These are phyloP conservation scores for Trematosphaeria pertusa DNA, from an alignment of 2,329 filamentous ascomycete species.

Conservation along the genomic window DNA sequence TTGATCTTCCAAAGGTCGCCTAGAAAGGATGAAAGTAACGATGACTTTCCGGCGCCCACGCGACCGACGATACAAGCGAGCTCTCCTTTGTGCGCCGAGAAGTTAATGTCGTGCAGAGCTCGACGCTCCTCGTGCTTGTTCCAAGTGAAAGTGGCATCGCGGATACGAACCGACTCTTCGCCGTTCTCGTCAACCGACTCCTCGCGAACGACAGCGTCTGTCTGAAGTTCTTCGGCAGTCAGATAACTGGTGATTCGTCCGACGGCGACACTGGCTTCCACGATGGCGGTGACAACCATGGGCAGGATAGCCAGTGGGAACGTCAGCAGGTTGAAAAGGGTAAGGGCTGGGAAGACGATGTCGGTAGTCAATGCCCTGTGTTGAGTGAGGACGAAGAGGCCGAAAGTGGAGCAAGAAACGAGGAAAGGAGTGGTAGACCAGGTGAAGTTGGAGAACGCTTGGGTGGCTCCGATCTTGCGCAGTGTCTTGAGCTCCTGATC, in stretches of 20 bases:
- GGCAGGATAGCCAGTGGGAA: slow-evolving; percentile 94
- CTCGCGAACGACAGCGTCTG: slow-evolving; percentile 76
- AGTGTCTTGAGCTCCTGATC: slow-evolving; percentile 94
- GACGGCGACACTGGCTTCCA: slow-evolving; percentile 94
- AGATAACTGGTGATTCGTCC: slow-evolving; percentile 85
- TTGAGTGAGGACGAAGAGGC: slow-evolving; percentile 87
- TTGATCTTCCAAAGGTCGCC: slow-evolving; percentile 91
- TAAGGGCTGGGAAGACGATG: slow-evolving; percentile 91
- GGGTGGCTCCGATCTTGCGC: slow-evolving; percentile 92
- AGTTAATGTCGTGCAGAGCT: slow-evolving; percentile 82
- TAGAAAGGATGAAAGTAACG: slow-evolving; percentile 84
- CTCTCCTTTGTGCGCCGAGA: slow-evolving; percentile 89
- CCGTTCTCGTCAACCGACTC: slow-evolving; percentile 76
- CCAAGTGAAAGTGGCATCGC: slow-evolving; percentile 92
- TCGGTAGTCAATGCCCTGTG: slow-evolving; percentile 85
- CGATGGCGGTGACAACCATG: slow-evolving; percentile 97
- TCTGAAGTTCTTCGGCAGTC: slow-evolving; percentile 85
- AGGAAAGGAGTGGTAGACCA: slow-evolving; percentile 98
- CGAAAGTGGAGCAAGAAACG: slow-evolving; percentile 95
- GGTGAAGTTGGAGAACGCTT: slow-evolving; percentile 94
- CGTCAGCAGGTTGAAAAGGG: slow-evolving; percentile 93
- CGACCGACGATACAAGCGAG: slow-evolving; percentile 91
- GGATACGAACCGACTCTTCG: slow-evolving; percentile 84
- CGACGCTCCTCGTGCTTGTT: slow-evolving; percentile 75
- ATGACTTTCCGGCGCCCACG: slow-evolving; percentile 95